Conservation (phyloP, 148 eudicot species). For the Fagopyrum esculentum region DNA sequence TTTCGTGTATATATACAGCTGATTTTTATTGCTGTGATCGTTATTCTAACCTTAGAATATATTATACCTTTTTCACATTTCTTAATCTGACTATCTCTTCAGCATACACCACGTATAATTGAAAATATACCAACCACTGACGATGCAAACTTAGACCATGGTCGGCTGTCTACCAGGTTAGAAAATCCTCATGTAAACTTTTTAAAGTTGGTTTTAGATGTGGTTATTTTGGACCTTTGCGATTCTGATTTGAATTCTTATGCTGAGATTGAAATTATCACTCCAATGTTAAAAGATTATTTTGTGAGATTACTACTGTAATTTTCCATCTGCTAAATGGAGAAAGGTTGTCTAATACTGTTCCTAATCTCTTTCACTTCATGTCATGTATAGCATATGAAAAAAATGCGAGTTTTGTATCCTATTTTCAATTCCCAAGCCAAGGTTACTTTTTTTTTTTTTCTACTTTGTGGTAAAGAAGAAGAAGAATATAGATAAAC, state of each 20-base stretch:
- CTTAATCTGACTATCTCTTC: constrained; percentile 18
- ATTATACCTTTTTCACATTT: neutral
- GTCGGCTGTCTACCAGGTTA: constrained; percentile 51
- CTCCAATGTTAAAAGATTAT: neutral
- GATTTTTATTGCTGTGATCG: neutral
- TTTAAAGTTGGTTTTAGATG: neutral
- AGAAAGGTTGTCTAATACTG: neutral
- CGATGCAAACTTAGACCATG: constrained; percentile 70
- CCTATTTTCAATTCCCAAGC: neutral
- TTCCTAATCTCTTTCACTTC: neutral
- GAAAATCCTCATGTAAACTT: neutral
- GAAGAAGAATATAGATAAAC: neutral
- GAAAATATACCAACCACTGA: constrained; percentile 50
- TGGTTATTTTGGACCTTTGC: neutral
- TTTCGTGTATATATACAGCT: neutral
- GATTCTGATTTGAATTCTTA: neutral
- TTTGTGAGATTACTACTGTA: neutral
- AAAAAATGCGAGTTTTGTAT: neutral
- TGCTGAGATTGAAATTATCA: neutral
- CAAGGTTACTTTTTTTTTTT: neutral
- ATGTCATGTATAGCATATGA: neutral
- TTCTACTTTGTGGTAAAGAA: neutral
- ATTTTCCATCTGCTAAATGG: constrained; percentile 2
- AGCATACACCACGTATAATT: constrained; percentile 70
- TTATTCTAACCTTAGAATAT: neutral